phyloP scores from a whole-genome alignment of 805 yeast species.

The Yamadazyma olivae region DNA sequence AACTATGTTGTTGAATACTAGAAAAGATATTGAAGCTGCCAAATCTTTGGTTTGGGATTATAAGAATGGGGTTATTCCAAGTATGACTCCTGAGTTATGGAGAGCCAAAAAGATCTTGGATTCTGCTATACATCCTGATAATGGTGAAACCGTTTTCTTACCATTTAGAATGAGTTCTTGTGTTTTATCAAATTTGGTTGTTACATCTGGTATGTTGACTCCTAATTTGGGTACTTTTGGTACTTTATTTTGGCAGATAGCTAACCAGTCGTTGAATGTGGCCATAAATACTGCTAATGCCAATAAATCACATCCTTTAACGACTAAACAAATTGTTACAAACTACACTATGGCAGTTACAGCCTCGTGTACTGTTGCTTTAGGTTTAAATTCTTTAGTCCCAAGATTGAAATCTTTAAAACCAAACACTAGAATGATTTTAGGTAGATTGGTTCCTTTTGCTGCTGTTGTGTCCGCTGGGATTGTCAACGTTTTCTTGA shows the following conservation, averaged over 20 bases:
- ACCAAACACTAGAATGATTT: conserved; percentile 65
- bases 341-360: conserved; percentile 87
- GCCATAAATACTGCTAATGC: conserved; percentile 97
- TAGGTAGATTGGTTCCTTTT: conserved; percentile 91
- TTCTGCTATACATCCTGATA: conserved; percentile 94
- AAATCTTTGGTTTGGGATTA: conserved; percentile 66
- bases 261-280: conserved; percentile 94
- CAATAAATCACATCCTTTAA: conserved; percentile 88
- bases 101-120: conserved; percentile 81
- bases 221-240: conserved; percentile 90
- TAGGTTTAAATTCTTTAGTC: conserved; percentile 89
- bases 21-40: conserved; percentile 60
- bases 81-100: conserved; percentile 85
- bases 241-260: conserved; percentile 95
- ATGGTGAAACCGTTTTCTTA: conserved; percentile 85
- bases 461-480: conserved; percentile 99
- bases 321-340: conserved; percentile 70
- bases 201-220: conserved; percentile 96
- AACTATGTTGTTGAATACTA: conserved; percentile 73
- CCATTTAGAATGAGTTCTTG: conserved; percentile 98
- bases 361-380: conserved; percentile 93
- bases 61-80: conserved; percentile 60
- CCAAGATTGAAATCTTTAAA: conserved; percentile 72
- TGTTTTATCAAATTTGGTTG: conserved; percentile 89
- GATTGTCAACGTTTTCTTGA: conserved; percentile 88